phyloP scores from a whole-genome alignment of 1,284 basidiomycete genomes.

The Fomes fomentarius region DNA sequence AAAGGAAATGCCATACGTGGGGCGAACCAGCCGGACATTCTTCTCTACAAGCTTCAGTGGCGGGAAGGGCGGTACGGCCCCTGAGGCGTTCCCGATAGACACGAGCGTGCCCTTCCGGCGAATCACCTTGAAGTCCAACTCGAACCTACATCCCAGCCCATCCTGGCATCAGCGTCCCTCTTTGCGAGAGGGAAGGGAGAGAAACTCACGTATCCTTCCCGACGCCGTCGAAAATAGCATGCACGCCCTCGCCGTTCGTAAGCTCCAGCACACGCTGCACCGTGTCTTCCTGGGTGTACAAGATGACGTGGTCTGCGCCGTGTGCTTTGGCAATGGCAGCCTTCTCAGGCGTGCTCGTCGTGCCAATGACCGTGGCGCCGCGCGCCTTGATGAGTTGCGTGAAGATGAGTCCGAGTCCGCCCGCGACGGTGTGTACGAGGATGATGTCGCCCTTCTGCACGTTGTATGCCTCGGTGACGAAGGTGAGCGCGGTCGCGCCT shows the following conservation, averaged over 20 bases:
- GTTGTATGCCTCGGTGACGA: slow-evolving; percentile 84
- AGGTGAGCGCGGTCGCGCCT: slow-evolving; percentile 80
- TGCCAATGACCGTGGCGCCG: slow-evolving; percentile 93
- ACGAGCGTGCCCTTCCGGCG: slow-evolving; percentile 85
- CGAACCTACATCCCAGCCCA: slow-evolving; percentile 78
- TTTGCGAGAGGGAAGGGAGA: too few relatives aligned
- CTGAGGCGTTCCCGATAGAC: slow-evolving; percentile 93
- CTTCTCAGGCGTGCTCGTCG: slow-evolving; percentile 86
- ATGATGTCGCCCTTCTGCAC: slow-evolving; percentile 79
- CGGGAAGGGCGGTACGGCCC: slow-evolving; percentile 74
- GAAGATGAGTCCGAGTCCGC: slow-evolving; percentile 70
- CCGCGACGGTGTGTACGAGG: slow-evolving; percentile 92
- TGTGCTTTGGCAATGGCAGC: slow-evolving; percentile 78
- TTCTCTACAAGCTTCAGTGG: slow-evolving; percentile 80
- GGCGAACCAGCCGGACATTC: slow-evolving; percentile 81
- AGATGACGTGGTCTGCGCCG: slow-evolving; percentile 88
- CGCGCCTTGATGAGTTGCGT: slow-evolving; percentile 64
- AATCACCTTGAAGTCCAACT: slow-evolving; percentile 81
- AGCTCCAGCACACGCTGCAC: slow-evolving; percentile 75
- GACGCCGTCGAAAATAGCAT: slow-evolving; percentile 92
- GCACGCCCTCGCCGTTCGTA: slow-evolving; percentile 83
- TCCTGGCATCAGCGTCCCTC: too few relatives aligned
- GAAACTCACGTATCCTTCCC: slow-evolving; percentile 84
- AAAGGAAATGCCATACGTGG: slow-evolving; percentile 54
- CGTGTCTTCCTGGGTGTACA: slow-evolving; percentile 77